Evolutionary conservation across 1,139 yeast species (phyloP), one percentile per base, ranked within the genome.

Genomic region (Candida tropicalis): DNA sequence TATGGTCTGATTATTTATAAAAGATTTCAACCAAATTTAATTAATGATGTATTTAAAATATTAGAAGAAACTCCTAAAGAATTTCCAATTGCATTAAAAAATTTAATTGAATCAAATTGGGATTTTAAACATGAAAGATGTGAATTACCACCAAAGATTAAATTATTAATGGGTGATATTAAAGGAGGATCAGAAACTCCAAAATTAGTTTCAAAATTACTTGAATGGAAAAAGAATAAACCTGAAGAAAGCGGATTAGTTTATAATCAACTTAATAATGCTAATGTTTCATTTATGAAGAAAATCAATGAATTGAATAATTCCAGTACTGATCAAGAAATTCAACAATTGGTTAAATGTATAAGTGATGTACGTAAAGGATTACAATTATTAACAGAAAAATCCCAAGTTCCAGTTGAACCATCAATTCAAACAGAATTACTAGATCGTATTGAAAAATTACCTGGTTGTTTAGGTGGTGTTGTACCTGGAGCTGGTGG

Each of bases 401-500:
- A 73, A 33, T 75, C 96, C 0, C 85, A 85, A 1, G 98, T 95
- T 1, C 88, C 86, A n/a, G 81, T 93, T 41, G 99, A 93, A 62
- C 99, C 99, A 0, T 65, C 62, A 2, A 68, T 75, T 17, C 99
- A 95, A 65, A 87, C 97, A 0, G 46, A 53, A 4, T 68, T 93
- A 7, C 66, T 95, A n/a, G 82, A 93, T 56, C 63, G 67, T 13
- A 85, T 95, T 51, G 54, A 62, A 16, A 41, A 58, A 0, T 51
- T 87, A 15, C 70, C 71, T 0, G 99, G 99, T 10, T 95, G 90
- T 33, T 57, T 91, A 17, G 96, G 97, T 0, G 97, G 97, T 9
- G 95, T 93, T 25, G 96, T 93, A 3, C 99, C 99, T 0, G 99
- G 99, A 2, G 99, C 99, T 0, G 99, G 99, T 17, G 99, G 99